Percentiles rank a stretch among this genome's conserved stretches.
Conservation (phyloP, 768 basidiomycete genomes). For the Lactifluus hygrophoroides region DNA sequence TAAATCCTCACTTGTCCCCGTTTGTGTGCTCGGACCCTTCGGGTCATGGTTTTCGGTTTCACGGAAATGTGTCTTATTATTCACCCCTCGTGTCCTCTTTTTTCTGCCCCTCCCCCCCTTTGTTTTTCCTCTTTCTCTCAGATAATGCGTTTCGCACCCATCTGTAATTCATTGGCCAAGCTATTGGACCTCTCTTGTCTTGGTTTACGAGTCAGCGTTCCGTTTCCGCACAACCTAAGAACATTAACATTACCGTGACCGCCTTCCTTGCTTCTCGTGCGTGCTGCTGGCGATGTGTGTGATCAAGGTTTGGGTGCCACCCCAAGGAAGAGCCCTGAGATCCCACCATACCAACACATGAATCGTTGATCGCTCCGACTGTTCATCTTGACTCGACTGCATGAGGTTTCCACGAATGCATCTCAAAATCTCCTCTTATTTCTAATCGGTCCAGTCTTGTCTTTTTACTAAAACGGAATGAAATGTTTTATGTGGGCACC, state of each 20-base stretch:
- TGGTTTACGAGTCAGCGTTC: background rate
- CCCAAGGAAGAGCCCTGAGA: no score
- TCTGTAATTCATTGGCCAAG: conserved; percentile 1
- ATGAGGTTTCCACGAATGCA: conserved; percentile 4
- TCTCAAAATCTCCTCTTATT: no score
- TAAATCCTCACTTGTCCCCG: conserved; percentile 4
- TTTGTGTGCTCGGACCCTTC: background rate
- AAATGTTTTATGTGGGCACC: no score
- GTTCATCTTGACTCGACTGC: background rate
- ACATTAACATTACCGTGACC: background rate
- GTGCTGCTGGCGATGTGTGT: conserved; percentile 9
- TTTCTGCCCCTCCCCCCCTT: background rate
- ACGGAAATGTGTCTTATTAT: conserved; percentile 4
- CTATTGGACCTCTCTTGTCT: conserved; percentile 10
- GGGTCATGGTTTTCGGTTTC: background rate
- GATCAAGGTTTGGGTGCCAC: conserved; percentile 15
- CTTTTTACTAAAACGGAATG: background rate
- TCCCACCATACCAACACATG: conserved; percentile 1
- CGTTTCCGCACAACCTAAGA: conserved; percentile 3
- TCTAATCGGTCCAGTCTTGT: background rate
- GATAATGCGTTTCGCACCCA: background rate
- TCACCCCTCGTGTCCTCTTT: conserved; percentile 7
- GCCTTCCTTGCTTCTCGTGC: conserved; percentile 3
- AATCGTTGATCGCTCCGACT: conserved; percentile 10
- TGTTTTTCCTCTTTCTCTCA: conserved; percentile 3